Evolutionary conservation across 2,329 filamentous ascomycete genomes (phyloP).

Genomic region (Colletotrichum zoysiae): DNA sequence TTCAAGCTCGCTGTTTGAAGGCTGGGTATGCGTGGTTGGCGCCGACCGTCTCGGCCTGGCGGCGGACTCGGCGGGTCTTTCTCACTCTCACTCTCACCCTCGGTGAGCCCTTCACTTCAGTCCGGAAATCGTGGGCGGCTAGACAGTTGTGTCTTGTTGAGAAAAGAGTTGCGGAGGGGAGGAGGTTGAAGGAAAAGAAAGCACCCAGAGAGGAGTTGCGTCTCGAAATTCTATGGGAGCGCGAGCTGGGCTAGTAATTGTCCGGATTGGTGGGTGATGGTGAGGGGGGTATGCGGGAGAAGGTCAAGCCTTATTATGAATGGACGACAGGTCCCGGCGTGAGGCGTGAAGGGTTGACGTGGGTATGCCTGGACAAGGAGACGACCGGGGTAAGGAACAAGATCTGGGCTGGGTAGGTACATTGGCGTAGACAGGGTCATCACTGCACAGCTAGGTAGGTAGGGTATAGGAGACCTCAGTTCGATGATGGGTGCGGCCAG

Average conservation of each 20-base stretch:
- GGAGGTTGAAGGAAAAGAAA: slow-evolving; percentile 39
- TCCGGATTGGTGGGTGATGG: slow-evolving; percentile 41
- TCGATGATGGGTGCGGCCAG: slow-evolving; percentile 40
- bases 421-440: slow-evolving; percentile 38
- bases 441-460: slow-evolving; percentile 29
- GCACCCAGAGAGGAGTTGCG: slow-evolving; percentile 39
- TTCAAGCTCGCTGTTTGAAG: slow-evolving; percentile 26
- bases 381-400: slow-evolving; percentile 40
- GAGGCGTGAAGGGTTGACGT: slow-evolving; percentile 42
- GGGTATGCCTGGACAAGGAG: slow-evolving; percentile 36
- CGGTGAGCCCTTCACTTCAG: background rate
- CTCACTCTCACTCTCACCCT: slow-evolving; percentile 10
- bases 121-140: slow-evolving; percentile 12
- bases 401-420: slow-evolving; percentile 42
- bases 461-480: slow-evolving; percentile 33
- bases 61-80: slow-evolving; percentile 30
- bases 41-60: slow-evolving; percentile 31
- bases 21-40: slow-evolving; percentile 17
- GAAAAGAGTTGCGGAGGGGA: slow-evolving; percentile 28
- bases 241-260: slow-evolving; percentile 29
- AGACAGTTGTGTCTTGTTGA: slow-evolving; percentile 20
- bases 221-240: slow-evolving; percentile 41
- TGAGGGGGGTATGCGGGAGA: slow-evolving; percentile 41
- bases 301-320: slow-evolving; percentile 43
- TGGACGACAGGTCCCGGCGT: slow-evolving; percentile 41